Conservation (phyloP, 495 filamentous ascomycete genomes). For the Lepraria neglecta region DNA sequence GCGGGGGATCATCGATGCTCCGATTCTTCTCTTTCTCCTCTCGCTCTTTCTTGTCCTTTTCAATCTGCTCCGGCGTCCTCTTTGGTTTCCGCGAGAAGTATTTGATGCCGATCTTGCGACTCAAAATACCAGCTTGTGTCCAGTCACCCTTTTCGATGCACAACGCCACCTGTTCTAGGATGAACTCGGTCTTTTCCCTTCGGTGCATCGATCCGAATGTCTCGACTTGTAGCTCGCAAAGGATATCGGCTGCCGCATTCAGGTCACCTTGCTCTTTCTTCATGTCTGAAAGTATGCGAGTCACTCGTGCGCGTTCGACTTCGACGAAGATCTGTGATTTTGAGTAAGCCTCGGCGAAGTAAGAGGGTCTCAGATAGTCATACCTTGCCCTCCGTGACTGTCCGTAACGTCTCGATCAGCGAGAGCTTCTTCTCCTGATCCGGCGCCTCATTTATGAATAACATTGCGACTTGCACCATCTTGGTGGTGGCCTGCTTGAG, state of each 20-base stretch:
- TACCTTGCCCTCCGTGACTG: slow-evolving; percentile 96
- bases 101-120: slow-evolving; percentile 90
- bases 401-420: slow-evolving; percentile 88
- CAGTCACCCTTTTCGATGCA: slow-evolving; percentile 96
- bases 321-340: slow-evolving; percentile 85
- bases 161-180: slow-evolving; percentile 86
- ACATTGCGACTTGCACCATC: slow-evolving; percentile 97
- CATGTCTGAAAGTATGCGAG: slow-evolving; percentile 89
- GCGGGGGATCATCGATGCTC: slow-evolving; percentile 61
- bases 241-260: slow-evolving; percentile 79
- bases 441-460: slow-evolving; percentile 76
- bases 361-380: background rate
- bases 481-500: slow-evolving; percentile 97
- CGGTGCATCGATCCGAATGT: slow-evolving; percentile 97
- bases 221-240: slow-evolving; percentile 97
- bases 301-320: slow-evolving; percentile 93
- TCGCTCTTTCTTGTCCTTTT: slow-evolving; percentile 79
- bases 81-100: slow-evolving; percentile 86
- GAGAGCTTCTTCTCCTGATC: slow-evolving; percentile 79
- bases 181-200: slow-evolving; percentile 97
- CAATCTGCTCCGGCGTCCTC: slow-evolving; percentile 77
- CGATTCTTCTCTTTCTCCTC: slow-evolving; percentile 72
- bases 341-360: slow-evolving; percentile 9
- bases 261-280: slow-evolving; percentile 92
- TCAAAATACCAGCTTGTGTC: slow-evolving; percentile 90